Base-by-base conservation (phyloP, 2,329 filamentous ascomycete genomes). In the Plenodomus tracheiphilus region DNA sequence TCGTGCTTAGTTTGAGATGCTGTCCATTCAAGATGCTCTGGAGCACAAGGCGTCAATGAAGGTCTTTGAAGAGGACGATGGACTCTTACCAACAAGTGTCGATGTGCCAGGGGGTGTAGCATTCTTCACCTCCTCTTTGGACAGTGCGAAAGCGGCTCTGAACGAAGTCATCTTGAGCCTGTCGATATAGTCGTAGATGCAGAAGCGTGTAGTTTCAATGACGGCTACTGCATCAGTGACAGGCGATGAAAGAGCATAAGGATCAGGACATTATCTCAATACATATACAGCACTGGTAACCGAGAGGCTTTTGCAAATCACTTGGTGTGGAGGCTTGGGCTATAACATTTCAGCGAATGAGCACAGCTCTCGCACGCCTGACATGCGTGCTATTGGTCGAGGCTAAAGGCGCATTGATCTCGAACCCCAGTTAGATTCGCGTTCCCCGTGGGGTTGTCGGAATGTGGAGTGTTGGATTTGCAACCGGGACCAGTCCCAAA, bases 61-160 rank as follows among this genome's bases (percentile, higher is more conserved):
- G 28, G 2, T 4, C 19, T 2, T 9, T 19, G 9, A 6, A 15
- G 16, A 3, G 30, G 15, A 37, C 39, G 20, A 3, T 4, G 15
- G 5, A 2, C 19, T n/a, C 65, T 39, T 61, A 74, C 73, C 73
- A 39, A 75, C 64, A 10, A 76, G 62, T 17, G 62, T 64, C 2
- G 67, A 60, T 10, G 74, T 76, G 13, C 74, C 74, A 16, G 73
- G 73, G 4, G 74, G 74, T 44, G 66, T 69, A 8, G 70, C 69
- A 46, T 68, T 65, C 20, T 54, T 61, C 10, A 76, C 66, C 49
- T 75, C 70, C 20, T 67, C 60, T 47, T 75, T 74, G 1, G 73
- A 71, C 15, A 76, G 54, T 10, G 59, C 59, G 46, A 75, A 74
- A 0, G 71, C 73, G 45, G 64, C 58, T 25, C 52, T 60, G 54